Conservation (phyloP, 176 grass and related monocot species). For the Phoenix dactylifera region DNA sequence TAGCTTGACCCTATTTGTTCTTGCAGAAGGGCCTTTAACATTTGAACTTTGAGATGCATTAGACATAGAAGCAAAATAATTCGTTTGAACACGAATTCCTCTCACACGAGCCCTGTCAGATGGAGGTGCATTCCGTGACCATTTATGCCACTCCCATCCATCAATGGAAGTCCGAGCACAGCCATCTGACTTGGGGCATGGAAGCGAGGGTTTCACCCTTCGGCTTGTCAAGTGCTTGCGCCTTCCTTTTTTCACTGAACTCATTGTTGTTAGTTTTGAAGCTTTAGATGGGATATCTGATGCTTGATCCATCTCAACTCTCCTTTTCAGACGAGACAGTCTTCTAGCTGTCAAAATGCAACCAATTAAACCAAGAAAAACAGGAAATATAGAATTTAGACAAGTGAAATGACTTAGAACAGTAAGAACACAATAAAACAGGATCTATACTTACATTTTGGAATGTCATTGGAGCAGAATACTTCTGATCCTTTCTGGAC, state of each 20-base stretch:
- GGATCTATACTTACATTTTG: slow-evolving; percentile 49
- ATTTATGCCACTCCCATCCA: slow-evolving; percentile 90
- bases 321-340: slow-evolving; percentile 42
- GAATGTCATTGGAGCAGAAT: slow-evolving; percentile 24
- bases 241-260: slow-evolving; percentile 45
- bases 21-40: slow-evolving; percentile 63
- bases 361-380: slow-evolving; percentile 15
- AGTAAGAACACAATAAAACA: no score
- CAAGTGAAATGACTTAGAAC: no score
- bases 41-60: slow-evolving; percentile 40
- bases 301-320: slow-evolving; percentile 25
- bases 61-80: slow-evolving; percentile 35
- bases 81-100: slow-evolving; percentile 39
- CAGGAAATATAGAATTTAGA: not conserved
- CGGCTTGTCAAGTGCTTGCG: slow-evolving; percentile 24
- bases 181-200: slow-evolving; percentile 69
- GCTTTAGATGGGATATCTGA: slow-evolving; percentile 4
- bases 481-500: slow-evolving; percentile 29
- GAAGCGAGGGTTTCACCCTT: slow-evolving; percentile 33
- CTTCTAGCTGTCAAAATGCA: slow-evolving; percentile 40
- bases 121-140: slow-evolving; percentile 67
- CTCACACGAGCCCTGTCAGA: slow-evolving; percentile 68
- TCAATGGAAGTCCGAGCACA: slow-evolving; percentile 72
- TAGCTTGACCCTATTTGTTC: slow-evolving; percentile 82
- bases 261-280: slow-evolving; percentile 13